A percentile compares a stretch with the other conserved stretches of the same genome.
Conservation (phyloP, 75 land plant species). For the Cryptomeria japonica region DNA sequence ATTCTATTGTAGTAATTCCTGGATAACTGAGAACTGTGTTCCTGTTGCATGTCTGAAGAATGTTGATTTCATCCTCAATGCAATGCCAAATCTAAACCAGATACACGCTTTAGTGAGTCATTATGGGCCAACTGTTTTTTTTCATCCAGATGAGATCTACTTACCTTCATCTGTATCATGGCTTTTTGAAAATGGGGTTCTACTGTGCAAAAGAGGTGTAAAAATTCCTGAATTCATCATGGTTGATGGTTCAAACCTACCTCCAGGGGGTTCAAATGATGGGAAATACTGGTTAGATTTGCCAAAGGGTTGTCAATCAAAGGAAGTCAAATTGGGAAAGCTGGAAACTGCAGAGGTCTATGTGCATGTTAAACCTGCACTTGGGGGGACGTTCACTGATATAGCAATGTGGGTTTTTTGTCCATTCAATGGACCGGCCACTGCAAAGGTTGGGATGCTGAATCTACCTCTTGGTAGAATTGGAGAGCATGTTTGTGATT, state of each 20-base stretch:
- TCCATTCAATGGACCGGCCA: constrained; percentile 85
- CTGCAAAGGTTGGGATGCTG: constrained; percentile 56
- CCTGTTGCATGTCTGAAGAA: constrained; percentile 54
- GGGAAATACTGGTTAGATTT: constrained; percentile 79
- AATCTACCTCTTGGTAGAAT: constrained; percentile 63
- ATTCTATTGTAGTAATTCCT: constrained; percentile 25
- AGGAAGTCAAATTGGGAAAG: constrained; percentile 57
- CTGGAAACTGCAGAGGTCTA: constrained; percentile 45
- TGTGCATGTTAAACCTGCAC: constrained; percentile 72
- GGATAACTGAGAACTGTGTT: neutral
- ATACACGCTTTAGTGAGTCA: constrained; percentile 33
- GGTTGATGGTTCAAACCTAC: constrained; percentile 65
- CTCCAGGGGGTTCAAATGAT: constrained; percentile 75
- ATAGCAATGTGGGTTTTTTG: constrained; percentile 70
- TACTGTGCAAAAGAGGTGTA: constrained; percentile 39
- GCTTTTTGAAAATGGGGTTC: constrained; percentile 71
- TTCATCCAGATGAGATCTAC: constrained; percentile 73
- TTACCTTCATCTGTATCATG: constrained; percentile 74
- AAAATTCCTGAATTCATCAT: constrained; percentile 30
- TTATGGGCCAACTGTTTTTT: constrained; percentile 66
- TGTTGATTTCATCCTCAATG: constrained; percentile 13
- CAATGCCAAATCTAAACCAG: constrained; percentile 70
- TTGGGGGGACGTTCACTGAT: constrained; percentile 75
- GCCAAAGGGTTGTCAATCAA: constrained; percentile 37
- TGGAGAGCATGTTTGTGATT: constrained; percentile 81